Evolutionary conservation across 2,329 filamentous ascomycete genomes (phyloP).

Genomic region (Apiospora arundinis): DNA sequence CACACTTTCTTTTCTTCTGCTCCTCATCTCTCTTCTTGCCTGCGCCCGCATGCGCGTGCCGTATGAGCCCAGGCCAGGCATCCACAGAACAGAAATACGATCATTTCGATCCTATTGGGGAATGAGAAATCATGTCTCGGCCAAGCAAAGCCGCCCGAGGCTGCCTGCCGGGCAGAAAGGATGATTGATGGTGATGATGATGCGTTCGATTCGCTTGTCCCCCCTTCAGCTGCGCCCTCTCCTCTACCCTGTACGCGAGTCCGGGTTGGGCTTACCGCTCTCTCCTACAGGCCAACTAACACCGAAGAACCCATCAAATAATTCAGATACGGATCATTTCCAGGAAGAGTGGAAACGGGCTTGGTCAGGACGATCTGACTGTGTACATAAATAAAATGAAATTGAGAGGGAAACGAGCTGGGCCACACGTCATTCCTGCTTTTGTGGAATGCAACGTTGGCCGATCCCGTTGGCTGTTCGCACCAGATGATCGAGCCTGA

Average conservation of each 20-base stretch:
- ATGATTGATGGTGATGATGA: not conserved
- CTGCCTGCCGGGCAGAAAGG: not conserved
- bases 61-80: not conserved
- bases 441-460: conserved; percentile 6
- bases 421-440: conserved; percentile 10
- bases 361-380: not conserved
- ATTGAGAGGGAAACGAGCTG: not conserved
- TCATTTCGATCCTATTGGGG: not conserved
- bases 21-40: not conserved
- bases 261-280: conserved; percentile 7
- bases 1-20: not conserved
- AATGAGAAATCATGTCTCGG: not conserved
- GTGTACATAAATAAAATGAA: not conserved
- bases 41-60: not conserved
- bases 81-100: not conserved
- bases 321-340: conserved; percentile 9
- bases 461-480: not conserved
- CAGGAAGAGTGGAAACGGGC: not conserved
- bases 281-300: not conserved
- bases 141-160: not conserved
- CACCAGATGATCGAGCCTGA: not conserved
- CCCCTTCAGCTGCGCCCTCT: not conserved
- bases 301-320: not conserved
- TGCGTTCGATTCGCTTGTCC: not conserved
- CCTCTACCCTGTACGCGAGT: not conserved